Evolutionary conservation across 2,329 filamentous ascomycete species (phyloP).

Genomic region (Catunica adiposa): DNA sequence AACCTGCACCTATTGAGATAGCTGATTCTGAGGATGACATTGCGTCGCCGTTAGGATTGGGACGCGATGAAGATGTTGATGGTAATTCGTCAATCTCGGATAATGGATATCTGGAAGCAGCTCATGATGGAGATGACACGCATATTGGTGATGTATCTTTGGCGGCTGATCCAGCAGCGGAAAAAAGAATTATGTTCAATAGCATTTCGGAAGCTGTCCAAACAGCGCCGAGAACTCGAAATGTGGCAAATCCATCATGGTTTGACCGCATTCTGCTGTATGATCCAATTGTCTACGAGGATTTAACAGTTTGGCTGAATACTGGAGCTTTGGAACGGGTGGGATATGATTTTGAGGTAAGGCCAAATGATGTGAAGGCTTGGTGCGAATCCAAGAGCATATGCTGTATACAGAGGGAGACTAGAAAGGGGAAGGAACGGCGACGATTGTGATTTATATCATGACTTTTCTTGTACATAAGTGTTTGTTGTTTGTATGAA

Average conservation of each 20-base stretch:
- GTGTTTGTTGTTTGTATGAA: not conserved
- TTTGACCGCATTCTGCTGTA: constrained; percentile 89
- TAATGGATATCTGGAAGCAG: constrained; percentile 7
- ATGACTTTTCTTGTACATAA: too few species aligned
- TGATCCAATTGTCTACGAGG: constrained; percentile 77
- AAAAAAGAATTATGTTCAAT: constrained; percentile 31
- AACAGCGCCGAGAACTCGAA: constrained; percentile 31
- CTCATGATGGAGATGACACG: constrained; percentile 17
- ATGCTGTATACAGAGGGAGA: constrained; percentile 61
- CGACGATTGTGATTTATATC: constrained; percentile 17
- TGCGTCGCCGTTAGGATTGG: not conserved
- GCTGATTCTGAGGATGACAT: constrained; percentile 13
- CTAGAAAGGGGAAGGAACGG: constrained; percentile 32
- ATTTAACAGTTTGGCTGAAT: constrained; percentile 72
- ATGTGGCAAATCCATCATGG: constrained; percentile 49
- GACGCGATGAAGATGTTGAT: not conserved
- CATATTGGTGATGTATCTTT: constrained; percentile 32
- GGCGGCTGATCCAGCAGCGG: constrained; percentile 22
- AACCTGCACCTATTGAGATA: constrained; percentile 12
- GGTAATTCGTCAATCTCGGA: constrained; percentile 7
- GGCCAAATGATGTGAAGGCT: constrained; percentile 51
- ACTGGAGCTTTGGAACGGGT: constrained; percentile 45
- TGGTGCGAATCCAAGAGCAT: constrained; percentile 85
- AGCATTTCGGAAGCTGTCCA: constrained; percentile 40
- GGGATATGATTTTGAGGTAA: constrained; percentile 49